These are phyloP conservation scores for Yamadazyma aaseri DNA, from an alignment of 1,139 yeast genomes.

Conservation along the genomic window DNA sequence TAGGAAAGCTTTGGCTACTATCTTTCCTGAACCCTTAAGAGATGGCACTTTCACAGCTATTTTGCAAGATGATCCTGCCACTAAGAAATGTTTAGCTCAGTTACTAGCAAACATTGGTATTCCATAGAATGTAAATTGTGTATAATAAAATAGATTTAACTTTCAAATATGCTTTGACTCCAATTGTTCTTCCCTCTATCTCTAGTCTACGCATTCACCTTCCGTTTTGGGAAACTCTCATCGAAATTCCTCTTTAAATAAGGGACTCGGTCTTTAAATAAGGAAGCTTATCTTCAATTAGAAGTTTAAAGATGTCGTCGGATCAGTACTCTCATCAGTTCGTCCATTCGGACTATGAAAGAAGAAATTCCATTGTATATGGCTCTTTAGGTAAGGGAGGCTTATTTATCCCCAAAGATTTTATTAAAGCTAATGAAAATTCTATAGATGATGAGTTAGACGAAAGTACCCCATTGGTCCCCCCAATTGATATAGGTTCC, in stretches of 20 bases:
- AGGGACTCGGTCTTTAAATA: too few relatives aligned
- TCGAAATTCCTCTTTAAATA: too few relatives aligned
- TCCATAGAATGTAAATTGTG: slow-evolving; percentile 7
- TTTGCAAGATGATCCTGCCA: slow-evolving; percentile 82
- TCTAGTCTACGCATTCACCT: slow-evolving; percentile 3
- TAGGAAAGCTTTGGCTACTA: slow-evolving; percentile 78
- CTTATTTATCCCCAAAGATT: slow-evolving; percentile 51
- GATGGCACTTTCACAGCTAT: slow-evolving; percentile 87
- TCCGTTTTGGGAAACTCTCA: not conserved
- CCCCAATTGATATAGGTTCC: slow-evolving; percentile 8
- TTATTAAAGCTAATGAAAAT: slow-evolving; percentile 20
- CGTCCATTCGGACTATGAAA: slow-evolving; percentile 44
- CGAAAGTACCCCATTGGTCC: slow-evolving; percentile 15
- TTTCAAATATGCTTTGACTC: too few relatives aligned
- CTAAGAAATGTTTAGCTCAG: slow-evolving; percentile 85
- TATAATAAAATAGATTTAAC: slow-evolving; percentile 2
- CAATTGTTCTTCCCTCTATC: not conserved
- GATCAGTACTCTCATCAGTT: slow-evolving; percentile 34
- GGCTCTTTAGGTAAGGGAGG: slow-evolving; percentile 58
- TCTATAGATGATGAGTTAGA: slow-evolving; percentile 16
- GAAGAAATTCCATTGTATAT: slow-evolving; percentile 53
- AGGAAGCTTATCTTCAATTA: too few relatives aligned
- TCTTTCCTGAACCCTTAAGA: slow-evolving; percentile 81
- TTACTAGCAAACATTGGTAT: slow-evolving; percentile 65
- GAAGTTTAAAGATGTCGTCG: not conserved